Evolutionary conservation across 2,329 filamentous ascomycete species (phyloP), one percentile per base, ranked within the genome.

Genomic region (Ophiocordyceps sinensis): DNA sequence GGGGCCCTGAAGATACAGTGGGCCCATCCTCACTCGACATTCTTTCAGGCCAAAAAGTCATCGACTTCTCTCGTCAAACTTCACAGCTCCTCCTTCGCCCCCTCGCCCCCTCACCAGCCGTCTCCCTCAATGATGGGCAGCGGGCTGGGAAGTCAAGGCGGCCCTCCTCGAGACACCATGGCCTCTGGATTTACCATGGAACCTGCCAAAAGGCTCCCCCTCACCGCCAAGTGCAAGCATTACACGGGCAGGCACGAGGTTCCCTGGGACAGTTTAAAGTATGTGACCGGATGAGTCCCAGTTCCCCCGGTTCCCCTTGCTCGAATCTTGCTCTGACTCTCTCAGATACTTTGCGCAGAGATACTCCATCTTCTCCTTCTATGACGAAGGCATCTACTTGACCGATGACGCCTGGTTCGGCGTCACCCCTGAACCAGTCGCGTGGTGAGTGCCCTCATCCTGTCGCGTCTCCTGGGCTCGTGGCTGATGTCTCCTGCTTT

Each of bases 321-420:
- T 9, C 5, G 10, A n/a, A 12, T 29, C 19, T 15, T 13, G 13
- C 10, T 31, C 34, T 32, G 35, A 15, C 6, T 14, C 32, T 32
- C 9, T 35, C 32, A 93, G 87, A 58, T 98, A 98, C 62, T 98
- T 85, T 76, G 71, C 81, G 14, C 88, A 96, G 55, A 77, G 91
- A 44, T 80, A 91, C 59, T 81, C 79, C 40, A 84, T 98, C 49
- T 98, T 94, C 63, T 80, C 81, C 14, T 73, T 73, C 51, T 98
- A 95, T 57, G 82, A 95, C 57, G 73, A 88, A 44, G 89, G 87
- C 42, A 74, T 98, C 49, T 82, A 79, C 68, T 77, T 98, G 70
- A 98, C 93, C 0, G 80, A 94, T 57, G 82, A 89, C 62, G 83
- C 87, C 41, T 98, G 91, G 91, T 98, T 91, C 58, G 91, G 88